Percentiles rank a stretch among this genome's conserved stretches.
phyloP scores from a whole-genome alignment of 371 early-diverging fungal genomes.

The Circinella minor region DNA sequence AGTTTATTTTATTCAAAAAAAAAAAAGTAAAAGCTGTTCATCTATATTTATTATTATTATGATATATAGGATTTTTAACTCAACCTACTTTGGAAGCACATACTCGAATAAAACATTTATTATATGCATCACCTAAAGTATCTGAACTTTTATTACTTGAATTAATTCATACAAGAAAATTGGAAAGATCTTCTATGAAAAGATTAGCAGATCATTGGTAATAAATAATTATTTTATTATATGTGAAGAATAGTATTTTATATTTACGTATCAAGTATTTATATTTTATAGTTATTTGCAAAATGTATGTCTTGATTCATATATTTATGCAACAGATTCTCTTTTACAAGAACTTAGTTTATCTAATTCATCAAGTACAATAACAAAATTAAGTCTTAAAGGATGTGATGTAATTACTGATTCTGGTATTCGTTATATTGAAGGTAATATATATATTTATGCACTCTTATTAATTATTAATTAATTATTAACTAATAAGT shows the following conservation, averaged over 20 bases:
- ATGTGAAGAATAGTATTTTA: too few relatives aligned
- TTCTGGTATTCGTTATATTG: slow-evolving; percentile 33
- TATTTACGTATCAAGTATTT: too few relatives aligned
- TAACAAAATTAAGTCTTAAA: slow-evolving; percentile 32
- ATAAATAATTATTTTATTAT: too few relatives aligned
- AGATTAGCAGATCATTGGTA: slow-evolving; percentile 43
- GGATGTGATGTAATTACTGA: slow-evolving; percentile 52
- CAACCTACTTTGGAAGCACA: slow-evolving; percentile 27
- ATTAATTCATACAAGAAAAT: slow-evolving; percentile 26
- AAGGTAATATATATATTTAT: slow-evolving; percentile 24
- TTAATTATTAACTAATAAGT: too few relatives aligned
- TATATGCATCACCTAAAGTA: slow-evolving; percentile 31
- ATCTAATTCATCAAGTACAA: slow-evolving; percentile 28
- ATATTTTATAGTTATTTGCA: slow-evolving; percentile 40
- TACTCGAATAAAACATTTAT: slow-evolving; percentile 19
- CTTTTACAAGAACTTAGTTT: slow-evolving; percentile 34
- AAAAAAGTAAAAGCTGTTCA: too few relatives aligned
- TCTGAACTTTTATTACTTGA: slow-evolving; percentile 28
- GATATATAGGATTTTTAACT: slow-evolving; percentile 24
- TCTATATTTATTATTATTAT: too few relatives aligned
- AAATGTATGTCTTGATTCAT: slow-evolving; percentile 38
- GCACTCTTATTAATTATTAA: not conserved
- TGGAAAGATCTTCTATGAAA: slow-evolving; percentile 33
- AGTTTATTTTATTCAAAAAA: not conserved
- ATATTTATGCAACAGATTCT: slow-evolving; percentile 47